Percentiles rank a stretch among this genome's conserved stretches.
Conservation (phyloP, 441 rosid genomes). For the Syzygium syzygioides region DNA sequence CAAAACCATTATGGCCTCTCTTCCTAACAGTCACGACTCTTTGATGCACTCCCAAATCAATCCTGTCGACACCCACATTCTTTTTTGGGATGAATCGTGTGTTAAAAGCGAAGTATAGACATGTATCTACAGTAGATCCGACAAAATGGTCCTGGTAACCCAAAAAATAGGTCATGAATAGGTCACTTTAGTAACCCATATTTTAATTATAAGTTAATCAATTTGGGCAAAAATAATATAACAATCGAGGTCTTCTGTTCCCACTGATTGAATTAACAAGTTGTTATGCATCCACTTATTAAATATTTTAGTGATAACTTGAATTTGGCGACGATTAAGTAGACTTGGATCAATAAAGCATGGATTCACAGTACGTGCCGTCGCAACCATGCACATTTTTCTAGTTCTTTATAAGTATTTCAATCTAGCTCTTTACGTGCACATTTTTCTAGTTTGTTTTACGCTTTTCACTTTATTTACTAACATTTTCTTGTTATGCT, state of each 20-base stretch:
- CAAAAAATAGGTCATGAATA: neutral
- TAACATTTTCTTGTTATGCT: too few relatives aligned
- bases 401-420: too few relatives aligned
- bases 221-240: neutral
- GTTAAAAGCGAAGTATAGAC: neutral
- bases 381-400: neutral
- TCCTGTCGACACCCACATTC: neutral
- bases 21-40: neutral
- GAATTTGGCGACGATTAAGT: too few relatives aligned
- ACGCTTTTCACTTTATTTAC: too few relatives aligned
- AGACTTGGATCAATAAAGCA: neutral
- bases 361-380: neutral
- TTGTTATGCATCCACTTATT: neutral
- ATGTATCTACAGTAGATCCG: too few relatives aligned
- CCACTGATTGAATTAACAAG: neutral
- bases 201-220: neutral
- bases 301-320: neutral
- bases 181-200: neutral
- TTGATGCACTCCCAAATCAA: neutral
- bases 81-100: neutral
- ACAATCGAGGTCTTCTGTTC: neutral
- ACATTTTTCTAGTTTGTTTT: too few relatives aligned
- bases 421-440: neutral
- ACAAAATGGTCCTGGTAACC: too few relatives aligned
- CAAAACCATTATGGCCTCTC: neutral